Base-by-base conservation (phyloP, 176 grass and related monocot species). In the Musa beccarii region DNA sequence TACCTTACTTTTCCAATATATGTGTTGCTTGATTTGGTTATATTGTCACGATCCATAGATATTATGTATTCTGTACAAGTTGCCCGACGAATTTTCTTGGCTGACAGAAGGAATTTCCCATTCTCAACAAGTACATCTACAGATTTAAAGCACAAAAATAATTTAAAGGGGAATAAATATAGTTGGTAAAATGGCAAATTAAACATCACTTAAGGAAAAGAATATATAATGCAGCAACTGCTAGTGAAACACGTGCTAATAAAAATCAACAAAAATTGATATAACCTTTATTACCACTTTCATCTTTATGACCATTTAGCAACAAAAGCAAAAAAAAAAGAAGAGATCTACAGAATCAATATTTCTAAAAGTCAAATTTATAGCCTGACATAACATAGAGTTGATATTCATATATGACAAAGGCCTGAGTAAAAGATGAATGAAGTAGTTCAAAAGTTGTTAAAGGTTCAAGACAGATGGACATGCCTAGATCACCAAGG, bases 1-100 rank as follows among this genome's bases (percentile, higher is more conserved):
- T 59, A 79, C 77, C 66, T 79, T 66, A 79, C 17, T 55, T 79
- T 79, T 79, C 77, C 77, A 59, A 79, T 79, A 79, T 59, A 70
- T 20, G 66, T 59, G 66, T 34, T 79, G 25, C 77, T 79, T 24
- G 77, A 70, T 51, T 66, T 56, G 54, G 77, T 49, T 71, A 70
- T 69, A 51, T 79, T 79, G 66, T 70, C 54, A 57, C 53, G 66
- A 70, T 79, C 66, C 24, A 26, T 71, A 50, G 66, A 70, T 71
- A 79, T 70, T 49, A 79, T 71, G 66, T 79, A 79, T 25, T 79
- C 77, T 51, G 66, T 79, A 71, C 77, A 79, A 9, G 77, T 79
- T 71, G 77, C 68, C 17, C 66, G 66, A 26, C 66, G 77, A 49
- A 49, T 59, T 69, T 66, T 70, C 54, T 79, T 79, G 50, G 77